Percentiles rank a stretch among this genome's conserved stretches.
Evolutionary conservation across 208 protist genomes (phyloP).

Genomic region (Angomonas ambiguus): DNA sequence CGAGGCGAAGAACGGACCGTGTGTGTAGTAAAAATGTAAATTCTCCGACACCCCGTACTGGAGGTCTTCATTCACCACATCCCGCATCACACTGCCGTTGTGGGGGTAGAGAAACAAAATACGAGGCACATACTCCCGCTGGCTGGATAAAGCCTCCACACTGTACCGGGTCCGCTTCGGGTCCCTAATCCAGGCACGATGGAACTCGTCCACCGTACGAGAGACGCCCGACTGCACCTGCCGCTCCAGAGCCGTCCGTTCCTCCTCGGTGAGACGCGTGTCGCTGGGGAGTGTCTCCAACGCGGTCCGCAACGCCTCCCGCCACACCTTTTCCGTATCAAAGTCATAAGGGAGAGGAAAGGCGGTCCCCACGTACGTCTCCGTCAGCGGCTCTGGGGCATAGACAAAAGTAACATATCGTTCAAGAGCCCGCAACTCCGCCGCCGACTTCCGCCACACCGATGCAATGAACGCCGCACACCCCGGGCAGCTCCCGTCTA

Average conservation of each 20-base stretch:
- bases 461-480: slow-evolving; percentile 6
- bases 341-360: slow-evolving; percentile 19
- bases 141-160: slow-evolving; percentile 25
- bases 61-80: slow-evolving; percentile 44
- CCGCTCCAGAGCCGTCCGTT: neutral
- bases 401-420: slow-evolving; percentile 50
- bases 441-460: slow-evolving; percentile 1
- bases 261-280: slow-evolving; percentile 8
- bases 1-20: slow-evolving; percentile 26
- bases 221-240: neutral
- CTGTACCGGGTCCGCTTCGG: slow-evolving; percentile 10
- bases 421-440: slow-evolving; percentile 43
- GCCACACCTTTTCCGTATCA: neutral
- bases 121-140: slow-evolving; percentile 55
- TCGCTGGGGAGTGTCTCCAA: too few relatives aligned
- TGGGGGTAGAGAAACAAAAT: slow-evolving; percentile 73
- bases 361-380: slow-evolving; percentile 19
- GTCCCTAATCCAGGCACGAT: neutral
- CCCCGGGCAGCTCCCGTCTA: neutral
- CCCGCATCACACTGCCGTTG: slow-evolving; percentile 63
- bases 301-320: neutral
- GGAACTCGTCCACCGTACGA: neutral
- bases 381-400: slow-evolving; percentile 26
- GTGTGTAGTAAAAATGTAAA: slow-evolving; percentile 42
- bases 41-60: slow-evolving; percentile 19